Percentiles rank a stretch among this genome's conserved stretches.
Evolutionary conservation across 2,329 filamentous ascomycete species (phyloP).

Genomic region (Neofusicoccum kwambonambiense): DNA sequence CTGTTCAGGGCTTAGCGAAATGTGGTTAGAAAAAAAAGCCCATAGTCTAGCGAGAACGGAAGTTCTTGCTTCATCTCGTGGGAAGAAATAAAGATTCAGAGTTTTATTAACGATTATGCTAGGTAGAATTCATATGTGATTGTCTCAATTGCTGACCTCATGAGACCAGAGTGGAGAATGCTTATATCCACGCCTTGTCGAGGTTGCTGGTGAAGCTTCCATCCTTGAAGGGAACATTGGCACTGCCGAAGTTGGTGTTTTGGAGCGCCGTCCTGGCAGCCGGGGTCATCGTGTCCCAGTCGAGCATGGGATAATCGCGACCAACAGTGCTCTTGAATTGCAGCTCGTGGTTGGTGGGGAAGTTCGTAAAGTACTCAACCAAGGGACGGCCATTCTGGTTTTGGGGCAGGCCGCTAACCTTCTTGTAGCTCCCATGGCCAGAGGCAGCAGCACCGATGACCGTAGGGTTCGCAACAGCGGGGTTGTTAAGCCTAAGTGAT

Average conservation of each 20-base stretch:
- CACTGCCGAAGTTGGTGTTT: constrained; percentile 42
- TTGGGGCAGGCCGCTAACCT: constrained; percentile 21
- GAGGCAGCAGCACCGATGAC: constrained; percentile 42
- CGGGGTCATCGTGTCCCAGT: constrained; percentile 45
- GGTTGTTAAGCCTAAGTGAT: too few species aligned
- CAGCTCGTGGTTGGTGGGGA: constrained; percentile 38
- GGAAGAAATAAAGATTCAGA: too few species aligned
- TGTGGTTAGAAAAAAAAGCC: too few species aligned
- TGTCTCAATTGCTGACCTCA: too few species aligned
- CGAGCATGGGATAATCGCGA: constrained; percentile 29
- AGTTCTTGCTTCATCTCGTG: too few species aligned
- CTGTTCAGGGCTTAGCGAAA: too few species aligned
- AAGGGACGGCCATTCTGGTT: constrained; percentile 26
- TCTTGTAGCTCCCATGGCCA: constrained; percentile 39
- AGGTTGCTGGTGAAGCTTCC: constrained; percentile 23
- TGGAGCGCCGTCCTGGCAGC: constrained; percentile 37
- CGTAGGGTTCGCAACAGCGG: constrained; percentile 23
- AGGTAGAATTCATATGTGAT: too few species aligned
- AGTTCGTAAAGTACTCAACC: constrained; percentile 35
- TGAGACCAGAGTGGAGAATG: too few species aligned
- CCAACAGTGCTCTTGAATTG: constrained; percentile 16
- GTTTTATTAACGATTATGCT: too few species aligned
- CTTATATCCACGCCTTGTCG: background rate
- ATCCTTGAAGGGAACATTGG: constrained; percentile 44
- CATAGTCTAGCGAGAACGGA: too few species aligned